Conservation (phyloP, 2,329 filamentous ascomycete species). For the Sporothrix inflata region DNA sequence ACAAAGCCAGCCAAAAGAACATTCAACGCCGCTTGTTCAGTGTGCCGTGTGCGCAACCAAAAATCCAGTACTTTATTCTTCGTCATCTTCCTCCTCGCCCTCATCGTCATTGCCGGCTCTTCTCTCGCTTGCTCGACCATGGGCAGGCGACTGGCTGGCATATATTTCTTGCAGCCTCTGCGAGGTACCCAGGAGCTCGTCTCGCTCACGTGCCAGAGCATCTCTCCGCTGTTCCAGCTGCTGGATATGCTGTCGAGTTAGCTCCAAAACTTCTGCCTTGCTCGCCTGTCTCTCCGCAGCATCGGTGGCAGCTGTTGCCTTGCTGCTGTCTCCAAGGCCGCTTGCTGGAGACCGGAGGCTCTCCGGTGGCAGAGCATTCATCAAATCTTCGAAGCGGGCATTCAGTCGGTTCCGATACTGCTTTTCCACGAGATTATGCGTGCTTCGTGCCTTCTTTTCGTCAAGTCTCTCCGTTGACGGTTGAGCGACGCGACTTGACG, state of each 20-base stretch:
- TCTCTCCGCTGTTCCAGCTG: conserved; percentile 40
- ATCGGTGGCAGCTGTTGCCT: conserved; percentile 27
- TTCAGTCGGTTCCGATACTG: conserved; percentile 35
- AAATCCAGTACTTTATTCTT: neutral
- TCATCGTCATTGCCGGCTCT: neutral
- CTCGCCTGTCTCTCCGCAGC: conserved; percentile 39
- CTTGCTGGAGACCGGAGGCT: conserved; percentile 15
- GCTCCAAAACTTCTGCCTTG: conserved; percentile 45
- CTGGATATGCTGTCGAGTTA: conserved; percentile 42
- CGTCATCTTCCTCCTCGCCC: neutral
- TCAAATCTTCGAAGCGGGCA: conserved; percentile 33
- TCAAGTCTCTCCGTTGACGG: conserved; percentile 36
- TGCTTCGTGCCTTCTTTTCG: conserved; percentile 20
- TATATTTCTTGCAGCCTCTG: conserved; percentile 30
- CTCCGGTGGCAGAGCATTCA: conserved; percentile 34
- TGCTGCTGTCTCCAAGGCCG: neutral
- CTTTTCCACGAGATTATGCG: conserved; percentile 35
- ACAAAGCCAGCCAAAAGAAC: too few species aligned
- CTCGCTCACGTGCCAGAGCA: conserved; percentile 39
- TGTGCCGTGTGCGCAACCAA: neutral
- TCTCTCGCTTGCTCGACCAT: neutral
- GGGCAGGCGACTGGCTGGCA: neutral
- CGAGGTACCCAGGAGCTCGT: conserved; percentile 35
- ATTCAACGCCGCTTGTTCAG: too few species aligned
- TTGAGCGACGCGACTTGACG: neutral